phyloP scores from a whole-genome alignment of 345 rosid genomes.

The Ailanthus altissimus region DNA sequence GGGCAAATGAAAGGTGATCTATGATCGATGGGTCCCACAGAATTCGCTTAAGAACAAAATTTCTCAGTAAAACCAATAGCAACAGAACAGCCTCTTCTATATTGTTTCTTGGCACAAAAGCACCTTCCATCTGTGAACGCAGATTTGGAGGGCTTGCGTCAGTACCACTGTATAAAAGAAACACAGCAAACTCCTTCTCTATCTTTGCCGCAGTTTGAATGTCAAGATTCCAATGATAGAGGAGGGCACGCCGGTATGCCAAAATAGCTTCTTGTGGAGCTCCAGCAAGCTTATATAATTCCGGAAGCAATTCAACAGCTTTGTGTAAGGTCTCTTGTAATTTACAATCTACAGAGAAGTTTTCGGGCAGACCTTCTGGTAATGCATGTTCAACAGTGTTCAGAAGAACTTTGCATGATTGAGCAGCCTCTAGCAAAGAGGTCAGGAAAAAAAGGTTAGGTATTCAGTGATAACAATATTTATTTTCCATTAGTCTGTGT shows the following conservation, averaged over 20 bases:
- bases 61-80: conserved; percentile 52
- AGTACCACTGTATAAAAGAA: conserved; percentile 64
- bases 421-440: conserved; percentile 66
- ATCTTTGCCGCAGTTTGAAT: conserved; percentile 51
- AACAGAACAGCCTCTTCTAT: conserved; percentile 69
- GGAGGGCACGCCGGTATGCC: conserved; percentile 63
- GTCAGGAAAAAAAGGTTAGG: background rate
- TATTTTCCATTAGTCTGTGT: background rate
- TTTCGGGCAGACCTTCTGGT: conserved; percentile 66
- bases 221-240: conserved; percentile 66
- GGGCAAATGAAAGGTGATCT: conserved; percentile 70
- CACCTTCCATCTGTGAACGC: conserved; percentile 57
- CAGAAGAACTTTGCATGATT: conserved; percentile 62
- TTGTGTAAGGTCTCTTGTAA: conserved; percentile 57
- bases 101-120: conserved; percentile 72
- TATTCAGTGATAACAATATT: background rate
- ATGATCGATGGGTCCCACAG: conserved; percentile 68
- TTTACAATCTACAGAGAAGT: conserved; percentile 46
- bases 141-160: conserved; percentile 69
- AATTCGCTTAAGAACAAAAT: conserved; percentile 45
- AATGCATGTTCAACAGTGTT: conserved; percentile 70
- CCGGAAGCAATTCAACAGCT: conserved; percentile 76
- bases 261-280: conserved; percentile 54
- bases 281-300: conserved; percentile 66
- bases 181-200: conserved; percentile 62